phyloP scores from a whole-genome alignment of 73 alveolate species.

The Paramecium sexaurelia region DNA sequence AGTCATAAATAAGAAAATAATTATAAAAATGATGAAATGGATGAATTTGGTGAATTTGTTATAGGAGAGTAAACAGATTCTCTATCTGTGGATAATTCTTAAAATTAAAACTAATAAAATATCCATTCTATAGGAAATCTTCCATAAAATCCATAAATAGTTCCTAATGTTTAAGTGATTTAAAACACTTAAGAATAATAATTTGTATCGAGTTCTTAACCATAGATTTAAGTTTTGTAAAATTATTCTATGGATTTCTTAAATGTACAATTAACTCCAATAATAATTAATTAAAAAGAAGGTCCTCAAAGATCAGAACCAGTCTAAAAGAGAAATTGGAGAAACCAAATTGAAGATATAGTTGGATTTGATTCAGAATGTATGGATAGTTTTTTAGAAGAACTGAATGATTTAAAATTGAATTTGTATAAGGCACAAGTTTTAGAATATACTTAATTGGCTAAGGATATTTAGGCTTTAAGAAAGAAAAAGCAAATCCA shows the following conservation, averaged over 20 bases:
- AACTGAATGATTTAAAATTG: slow-evolving; percentile 9
- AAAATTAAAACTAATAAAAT: neutral
- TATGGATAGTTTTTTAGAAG: neutral
- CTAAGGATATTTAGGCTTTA: neutral
- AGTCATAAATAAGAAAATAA: neutral
- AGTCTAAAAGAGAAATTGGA: neutral
- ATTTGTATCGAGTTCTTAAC: neutral
- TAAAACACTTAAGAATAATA: neutral
- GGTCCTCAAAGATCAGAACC: neutral
- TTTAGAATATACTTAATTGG: slow-evolving; percentile 36
- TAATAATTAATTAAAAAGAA: neutral
- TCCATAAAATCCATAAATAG: neutral
- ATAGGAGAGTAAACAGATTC: neutral
- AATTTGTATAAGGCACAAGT: neutral
- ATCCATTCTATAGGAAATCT: neutral
- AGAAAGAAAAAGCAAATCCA: neutral
- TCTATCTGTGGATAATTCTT: neutral
- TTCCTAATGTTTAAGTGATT: neutral
- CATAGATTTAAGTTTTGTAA: neutral
- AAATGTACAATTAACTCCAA: neutral
- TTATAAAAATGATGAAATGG: neutral
- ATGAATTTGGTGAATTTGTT: slow-evolving; percentile 19
- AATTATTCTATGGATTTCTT: neutral
- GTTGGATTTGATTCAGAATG: slow-evolving; percentile 57
- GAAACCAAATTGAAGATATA: neutral